Evolutionary conservation across 306 rosid genomes (phyloP), one percentile per base, ranked within the genome.

Genomic region (Mimosa pudica): DNA sequence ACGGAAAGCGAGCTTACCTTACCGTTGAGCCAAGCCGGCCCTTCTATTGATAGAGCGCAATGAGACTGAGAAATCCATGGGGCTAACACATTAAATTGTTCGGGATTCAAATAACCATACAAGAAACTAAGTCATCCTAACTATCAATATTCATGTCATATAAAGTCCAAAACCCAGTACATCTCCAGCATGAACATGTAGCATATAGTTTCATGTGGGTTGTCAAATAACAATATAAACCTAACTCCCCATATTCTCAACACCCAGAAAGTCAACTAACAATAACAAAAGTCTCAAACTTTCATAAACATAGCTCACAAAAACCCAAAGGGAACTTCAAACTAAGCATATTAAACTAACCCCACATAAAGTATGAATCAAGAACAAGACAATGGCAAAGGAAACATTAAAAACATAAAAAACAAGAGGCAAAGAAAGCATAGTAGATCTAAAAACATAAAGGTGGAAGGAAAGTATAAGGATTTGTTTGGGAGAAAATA

Each of bases 361-460:
- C 67, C 83, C 64, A 18, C 44, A 36, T 35, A 70, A 13, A 75
- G 18, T 65, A 81, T 74, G 58, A 35, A 81, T 74, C 65, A 35
- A 11, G 20, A 73, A 24, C 0, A 64, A 4, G 74, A 32, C 18
- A 74, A 52, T 12, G 14, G 30, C 42, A 41, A 38, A 18, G 33
- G 67, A 61, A 71, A 5, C 78, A 49, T 6, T 47, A 24, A 54
- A 81, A 65, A 54, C 5, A 11, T 24, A 0, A 24, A 24, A 24
- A 24, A 24, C 30, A 24, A 24, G 7, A 1, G 12, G 14, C 10
- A 69, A 71, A 12, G 61, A 46, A 18, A 24, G 1, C 1, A 24
- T 24, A 24, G 63, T 35, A 73, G 82, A 84, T 77, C 82, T 33
- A 60, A 42, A 44, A 72, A 47, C 75, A 47, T 52, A 65, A 54